Evolutionary conservation across 164 flowering plant species (phyloP).

Genomic region (Malania oleifera): DNA sequence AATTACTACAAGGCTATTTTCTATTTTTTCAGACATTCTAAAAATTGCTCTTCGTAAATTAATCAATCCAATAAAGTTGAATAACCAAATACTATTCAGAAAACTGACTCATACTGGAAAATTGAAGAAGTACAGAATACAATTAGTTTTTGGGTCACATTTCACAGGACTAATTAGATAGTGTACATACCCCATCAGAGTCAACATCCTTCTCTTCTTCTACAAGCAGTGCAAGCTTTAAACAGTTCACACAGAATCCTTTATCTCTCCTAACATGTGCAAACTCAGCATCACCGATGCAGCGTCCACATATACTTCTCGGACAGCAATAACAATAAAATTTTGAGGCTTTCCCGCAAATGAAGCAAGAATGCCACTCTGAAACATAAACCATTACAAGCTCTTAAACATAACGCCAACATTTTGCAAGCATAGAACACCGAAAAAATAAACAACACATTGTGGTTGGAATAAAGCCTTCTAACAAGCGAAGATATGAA

Average conservation of each 20-base stretch:
- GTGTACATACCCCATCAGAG: constrained; percentile 61
- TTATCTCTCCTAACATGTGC: constrained; percentile 34
- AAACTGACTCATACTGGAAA: too few relatives aligned
- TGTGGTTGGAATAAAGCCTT: too few relatives aligned
- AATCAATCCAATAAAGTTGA: too few relatives aligned
- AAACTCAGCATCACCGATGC: constrained; percentile 39
- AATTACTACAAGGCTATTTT: too few relatives aligned
- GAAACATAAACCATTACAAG: constrained; percentile 16
- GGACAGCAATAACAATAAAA: constrained; percentile 66
- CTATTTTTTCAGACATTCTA: too few relatives aligned
- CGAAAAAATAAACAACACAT: too few relatives aligned
- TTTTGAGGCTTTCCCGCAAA: constrained; percentile 44
- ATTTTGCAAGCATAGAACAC: neutral
- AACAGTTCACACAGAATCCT: constrained; percentile 65
- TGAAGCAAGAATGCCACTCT: constrained; percentile 70
- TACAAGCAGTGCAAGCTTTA: constrained; percentile 45
- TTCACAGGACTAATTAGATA: too few relatives aligned
- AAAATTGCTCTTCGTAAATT: too few relatives aligned
- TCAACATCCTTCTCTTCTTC: constrained; percentile 55
- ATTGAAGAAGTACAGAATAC: too few relatives aligned
- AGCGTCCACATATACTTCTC: constrained; percentile 45
- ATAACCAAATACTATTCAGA: too few relatives aligned
- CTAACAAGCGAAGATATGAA: too few relatives aligned
- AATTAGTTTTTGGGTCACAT: too few relatives aligned
- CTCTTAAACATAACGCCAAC: neutral